Evolutionary conservation across 208 protist species (phyloP), one percentile per base, ranked within the genome.

Genomic region (Acanthamoeba rhysodes): DNA sequence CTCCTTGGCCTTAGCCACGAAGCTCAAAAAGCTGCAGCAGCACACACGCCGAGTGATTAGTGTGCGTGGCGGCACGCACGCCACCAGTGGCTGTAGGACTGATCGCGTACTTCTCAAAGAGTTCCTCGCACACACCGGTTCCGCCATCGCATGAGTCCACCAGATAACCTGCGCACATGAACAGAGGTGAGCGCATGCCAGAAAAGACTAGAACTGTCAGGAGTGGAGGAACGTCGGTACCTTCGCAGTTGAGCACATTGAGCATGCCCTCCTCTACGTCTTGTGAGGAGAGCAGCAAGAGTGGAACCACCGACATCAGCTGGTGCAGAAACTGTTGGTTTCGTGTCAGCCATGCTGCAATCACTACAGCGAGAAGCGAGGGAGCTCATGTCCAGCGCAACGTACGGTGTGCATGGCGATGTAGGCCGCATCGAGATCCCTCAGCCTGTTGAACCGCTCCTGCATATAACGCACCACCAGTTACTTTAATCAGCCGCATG

Each of bases 1-100:
- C 20, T 50, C 78, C 48, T 50, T 59, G 37, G 78, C 78, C 78
- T 87, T 87, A 12, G 37, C 78, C 45, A 87, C 48, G 78, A 87
- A 87, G 16, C 48, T 22, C 37, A 59, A 29, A 16, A 87, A 87
- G 78, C 78, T 87, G 37, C 12, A 8, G 5, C 14, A 2, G 3
- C 12, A 29, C 34, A 2, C 12, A 16, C 32, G 12, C 34, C 1
- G 2, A 45, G 22, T 18, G 1, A 22, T 29, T 8, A 32, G 34
- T 45, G 41, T 45, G 5, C 41, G 5, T 45, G n/a, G n/a, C n/a
- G n/a, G n/a, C n/a, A n/a, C n/a, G n/a, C n/a, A n/a, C n/a, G n/a
- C n/a, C n/a, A n/a, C n/a, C n/a, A n/a, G n/a, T n/a, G n/a, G n/a
- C n/a, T n/a, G n/a, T n/a, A n/a, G n/a, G n/a, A n/a, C n/a, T n/a